Evolutionary conservation across 108 stramenopile species (phyloP).

Genomic region (Pseudonitzschia multiseries): DNA sequence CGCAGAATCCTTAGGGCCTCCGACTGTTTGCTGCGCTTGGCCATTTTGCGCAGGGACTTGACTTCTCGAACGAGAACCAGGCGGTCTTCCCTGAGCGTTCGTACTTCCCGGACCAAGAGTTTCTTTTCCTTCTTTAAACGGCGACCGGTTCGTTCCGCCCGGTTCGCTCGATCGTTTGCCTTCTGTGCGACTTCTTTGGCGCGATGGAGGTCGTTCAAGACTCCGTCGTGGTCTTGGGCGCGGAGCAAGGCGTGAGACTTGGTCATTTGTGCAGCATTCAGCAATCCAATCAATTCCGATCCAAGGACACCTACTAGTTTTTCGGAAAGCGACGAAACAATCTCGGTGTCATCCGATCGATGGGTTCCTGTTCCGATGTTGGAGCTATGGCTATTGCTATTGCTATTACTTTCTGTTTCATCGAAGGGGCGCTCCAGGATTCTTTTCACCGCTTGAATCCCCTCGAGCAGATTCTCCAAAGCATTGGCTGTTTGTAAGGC

Average conservation of each 20-base stretch:
- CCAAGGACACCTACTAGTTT: slow-evolving; percentile 20
- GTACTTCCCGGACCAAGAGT: slow-evolving; percentile 16
- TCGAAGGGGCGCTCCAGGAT: slow-evolving; percentile 18
- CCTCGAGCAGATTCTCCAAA: slow-evolving; percentile 20
- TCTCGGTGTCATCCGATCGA: background rate
- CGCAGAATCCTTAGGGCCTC: slow-evolving; percentile 23
- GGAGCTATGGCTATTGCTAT: no score
- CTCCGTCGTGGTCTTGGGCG: background rate
- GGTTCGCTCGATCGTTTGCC: background rate
- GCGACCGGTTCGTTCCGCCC: slow-evolving; percentile 5
- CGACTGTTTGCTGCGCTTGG: slow-evolving; percentile 8
- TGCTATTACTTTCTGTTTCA: slow-evolving; percentile 1
- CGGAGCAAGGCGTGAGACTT: slow-evolving; percentile 14
- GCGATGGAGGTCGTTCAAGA: slow-evolving; percentile 10
- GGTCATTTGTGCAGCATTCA: slow-evolving; percentile 23
- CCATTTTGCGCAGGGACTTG: slow-evolving; percentile 16
- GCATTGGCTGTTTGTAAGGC: slow-evolving; percentile 19
- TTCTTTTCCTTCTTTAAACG: slow-evolving; percentile 20
- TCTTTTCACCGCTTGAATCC: slow-evolving; percentile 25
- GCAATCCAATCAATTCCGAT: slow-evolving; percentile 18
- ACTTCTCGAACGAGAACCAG: slow-evolving; percentile 21
- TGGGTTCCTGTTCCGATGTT: background rate
- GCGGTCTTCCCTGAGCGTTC: slow-evolving; percentile 4
- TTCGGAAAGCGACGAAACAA: slow-evolving; percentile 11
- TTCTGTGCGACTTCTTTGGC: slow-evolving; percentile 13